These are phyloP conservation scores for Hapsidospora chrysogenum DNA, from an alignment of 495 filamentous ascomycete genomes.

Conservation along the genomic window DNA sequence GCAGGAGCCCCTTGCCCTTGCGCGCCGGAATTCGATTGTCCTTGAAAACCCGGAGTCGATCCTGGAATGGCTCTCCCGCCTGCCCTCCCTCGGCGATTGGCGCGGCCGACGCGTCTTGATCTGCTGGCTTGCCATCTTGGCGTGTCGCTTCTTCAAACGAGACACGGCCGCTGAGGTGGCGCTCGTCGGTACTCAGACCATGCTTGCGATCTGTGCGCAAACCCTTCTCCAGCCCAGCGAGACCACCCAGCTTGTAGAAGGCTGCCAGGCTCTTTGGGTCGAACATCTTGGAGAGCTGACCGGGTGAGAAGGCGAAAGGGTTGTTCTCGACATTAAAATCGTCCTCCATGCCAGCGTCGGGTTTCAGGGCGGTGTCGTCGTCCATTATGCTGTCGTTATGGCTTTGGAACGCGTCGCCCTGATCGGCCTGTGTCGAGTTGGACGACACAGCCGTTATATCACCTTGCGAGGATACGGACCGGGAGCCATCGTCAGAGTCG, in stretches of 20 bases:
- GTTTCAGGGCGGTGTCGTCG: slow-evolving; percentile 30
- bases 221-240: slow-evolving; percentile 60
- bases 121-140: background rate
- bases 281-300: slow-evolving; percentile 56
- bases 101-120: slow-evolving; percentile 12
- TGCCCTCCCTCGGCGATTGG: slow-evolving; percentile 1
- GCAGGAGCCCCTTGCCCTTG: slow-evolving; percentile 54
- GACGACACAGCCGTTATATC: slow-evolving; percentile 19
- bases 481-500: slow-evolving; percentile 32
- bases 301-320: slow-evolving; percentile 53
- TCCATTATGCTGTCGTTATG: background rate
- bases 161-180: slow-evolving; percentile 34
- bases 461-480: slow-evolving; percentile 26
- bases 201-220: slow-evolving; percentile 49
- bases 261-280: slow-evolving; percentile 64
- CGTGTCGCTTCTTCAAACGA: slow-evolving; percentile 42
- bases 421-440: slow-evolving; percentile 20
- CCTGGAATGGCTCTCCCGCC: slow-evolving; percentile 27
- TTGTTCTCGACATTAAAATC: slow-evolving; percentile 52
- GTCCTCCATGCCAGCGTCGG: slow-evolving; percentile 45
- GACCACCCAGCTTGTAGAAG: slow-evolving; percentile 63
- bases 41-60: slow-evolving; percentile 50
- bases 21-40: slow-evolving; percentile 61
- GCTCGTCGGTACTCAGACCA: slow-evolving; percentile 53
- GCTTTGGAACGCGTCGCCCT: slow-evolving; percentile 11